These are phyloP conservation scores for Westerdykella ornata DNA, from an alignment of 2,329 filamentous ascomycete genomes.

Conservation along the genomic window DNA sequence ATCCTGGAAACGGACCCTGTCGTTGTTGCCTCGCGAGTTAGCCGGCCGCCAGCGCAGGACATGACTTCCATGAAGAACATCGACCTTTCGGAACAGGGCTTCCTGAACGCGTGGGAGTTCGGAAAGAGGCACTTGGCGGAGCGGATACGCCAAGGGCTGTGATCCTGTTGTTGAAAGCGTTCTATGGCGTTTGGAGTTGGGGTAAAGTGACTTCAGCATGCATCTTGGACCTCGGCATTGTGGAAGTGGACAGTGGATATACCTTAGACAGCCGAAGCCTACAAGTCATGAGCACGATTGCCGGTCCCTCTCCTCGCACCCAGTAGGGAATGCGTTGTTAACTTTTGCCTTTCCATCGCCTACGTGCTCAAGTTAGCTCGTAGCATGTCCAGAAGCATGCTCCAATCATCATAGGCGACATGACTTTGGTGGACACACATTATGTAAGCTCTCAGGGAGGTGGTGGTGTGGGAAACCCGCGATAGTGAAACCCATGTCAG, in stretches of 20 bases:
- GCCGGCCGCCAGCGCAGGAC: slow-evolving; percentile 84
- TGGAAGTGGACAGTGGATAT: too few species aligned
- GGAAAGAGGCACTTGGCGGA: slow-evolving; percentile 88
- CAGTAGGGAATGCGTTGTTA: too few species aligned
- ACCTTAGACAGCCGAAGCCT: too few species aligned
- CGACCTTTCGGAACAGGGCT: slow-evolving; percentile 89
- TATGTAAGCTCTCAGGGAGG: background rate
- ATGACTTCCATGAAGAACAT: slow-evolving; percentile 83
- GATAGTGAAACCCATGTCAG: too few species aligned
- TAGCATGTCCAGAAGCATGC: too few species aligned
- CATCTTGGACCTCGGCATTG: background rate
- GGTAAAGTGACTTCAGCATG: slow-evolving; percentile 15
- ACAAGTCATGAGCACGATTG: too few species aligned
- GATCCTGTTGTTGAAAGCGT: slow-evolving; percentile 5
- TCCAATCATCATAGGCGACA: too few species aligned
- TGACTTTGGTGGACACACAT: background rate
- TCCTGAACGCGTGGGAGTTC: slow-evolving; percentile 89
- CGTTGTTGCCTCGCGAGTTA: slow-evolving; percentile 86
- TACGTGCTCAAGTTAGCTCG: too few species aligned
- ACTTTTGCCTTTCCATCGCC: too few species aligned
- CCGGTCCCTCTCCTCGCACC: too few species aligned
- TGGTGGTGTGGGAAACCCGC: background rate
- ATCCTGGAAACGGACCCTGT: slow-evolving; percentile 96
- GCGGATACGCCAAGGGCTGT: slow-evolving; percentile 71
- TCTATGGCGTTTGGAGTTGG: slow-evolving; percentile 8